Base-by-base conservation (phyloP, 2,329 filamentous ascomycete species). In the Orbilia ellipsospora region DNA sequence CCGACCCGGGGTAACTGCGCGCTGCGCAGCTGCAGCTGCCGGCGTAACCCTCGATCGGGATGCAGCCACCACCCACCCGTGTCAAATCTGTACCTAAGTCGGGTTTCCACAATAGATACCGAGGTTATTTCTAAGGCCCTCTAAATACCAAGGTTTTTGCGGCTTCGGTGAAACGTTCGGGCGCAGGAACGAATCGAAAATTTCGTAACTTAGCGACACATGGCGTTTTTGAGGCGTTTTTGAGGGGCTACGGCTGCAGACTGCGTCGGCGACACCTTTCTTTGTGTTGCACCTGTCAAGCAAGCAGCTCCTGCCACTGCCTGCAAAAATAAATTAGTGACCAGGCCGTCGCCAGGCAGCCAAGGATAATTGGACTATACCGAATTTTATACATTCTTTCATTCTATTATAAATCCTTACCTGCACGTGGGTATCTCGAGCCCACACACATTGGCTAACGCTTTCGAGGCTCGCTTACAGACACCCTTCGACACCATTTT, bases 181-280 rank as follows among this genome's bases (percentile, higher is more conserved):
- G 44, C n/a, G 45, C 44, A 40, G 48, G 23, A 52, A 26, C 20
- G 18, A 15, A 44, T 45, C 31, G 31, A 36, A 31, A 28, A 15
- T 48, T 16, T 16, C 16, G 23, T 52, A 51, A 64, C 61, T 64
- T 64, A 50, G 61, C 61, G 16, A 55, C 23, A 28, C 50, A 64
- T 64, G 61, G 61, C 61, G 31, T 50, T 44, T 10, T 45, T 44
- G 44, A 23, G 63, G 63, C 63, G 31, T 36, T 36, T 36, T 36
- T 36, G 5, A 36, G 51, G 63, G 44, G 44, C n/a, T 40, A 28
- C 36, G 5, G 28, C 52, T 52, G 16, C 50, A 13, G 16, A 20
- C 5, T 62, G 50, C 50, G 42, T 66, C 63, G 63, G 63, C 63
- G 63, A 66, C n/a, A 44, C 23, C 8, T 50, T 15, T 36, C 31